Conservation (phyloP, 2,329 filamentous ascomycete species). For the Thelonectria olida region DNA sequence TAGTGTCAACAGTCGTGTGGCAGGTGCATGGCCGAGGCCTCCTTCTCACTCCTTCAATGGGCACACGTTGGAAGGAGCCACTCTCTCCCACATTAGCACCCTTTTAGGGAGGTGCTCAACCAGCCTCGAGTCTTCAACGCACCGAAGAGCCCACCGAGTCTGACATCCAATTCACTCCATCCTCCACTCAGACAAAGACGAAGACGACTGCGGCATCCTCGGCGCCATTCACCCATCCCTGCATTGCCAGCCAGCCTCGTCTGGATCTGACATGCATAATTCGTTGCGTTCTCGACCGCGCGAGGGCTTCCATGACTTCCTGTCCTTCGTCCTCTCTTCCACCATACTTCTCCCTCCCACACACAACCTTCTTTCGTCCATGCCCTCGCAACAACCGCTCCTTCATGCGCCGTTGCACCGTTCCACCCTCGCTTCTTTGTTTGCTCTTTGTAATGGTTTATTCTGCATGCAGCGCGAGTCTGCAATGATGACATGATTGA, state of each 20-base stretch:
- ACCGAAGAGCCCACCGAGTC: background rate
- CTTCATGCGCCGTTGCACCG: background rate
- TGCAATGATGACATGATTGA: constrained; percentile 4
- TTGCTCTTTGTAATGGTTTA: background rate
- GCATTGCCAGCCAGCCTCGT: constrained; percentile 12
- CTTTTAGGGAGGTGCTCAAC: constrained; percentile 6
- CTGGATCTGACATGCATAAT: constrained; percentile 25
- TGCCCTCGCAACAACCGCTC: background rate
- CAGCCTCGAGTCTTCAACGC: background rate
- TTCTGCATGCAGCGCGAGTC: background rate
- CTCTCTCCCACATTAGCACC: constrained; percentile 1
- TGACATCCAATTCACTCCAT: constrained; percentile 2
- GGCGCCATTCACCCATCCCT: background rate
- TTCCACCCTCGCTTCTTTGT: background rate
- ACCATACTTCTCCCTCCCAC: background rate
- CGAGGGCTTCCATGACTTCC: too few relatives aligned
- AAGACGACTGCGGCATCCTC: constrained; percentile 3
- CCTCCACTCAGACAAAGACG: background rate
- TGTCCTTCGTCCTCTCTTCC: too few relatives aligned
- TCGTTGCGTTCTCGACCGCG: constrained; percentile 13
- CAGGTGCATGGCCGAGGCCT: background rate
- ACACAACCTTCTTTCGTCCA: background rate
- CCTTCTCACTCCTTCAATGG: background rate
- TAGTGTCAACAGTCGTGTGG: background rate
- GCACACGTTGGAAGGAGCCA: background rate